phyloP scores from a whole-genome alignment of 177 flowering plant genomes.

The Tripterygium wilfordii region DNA sequence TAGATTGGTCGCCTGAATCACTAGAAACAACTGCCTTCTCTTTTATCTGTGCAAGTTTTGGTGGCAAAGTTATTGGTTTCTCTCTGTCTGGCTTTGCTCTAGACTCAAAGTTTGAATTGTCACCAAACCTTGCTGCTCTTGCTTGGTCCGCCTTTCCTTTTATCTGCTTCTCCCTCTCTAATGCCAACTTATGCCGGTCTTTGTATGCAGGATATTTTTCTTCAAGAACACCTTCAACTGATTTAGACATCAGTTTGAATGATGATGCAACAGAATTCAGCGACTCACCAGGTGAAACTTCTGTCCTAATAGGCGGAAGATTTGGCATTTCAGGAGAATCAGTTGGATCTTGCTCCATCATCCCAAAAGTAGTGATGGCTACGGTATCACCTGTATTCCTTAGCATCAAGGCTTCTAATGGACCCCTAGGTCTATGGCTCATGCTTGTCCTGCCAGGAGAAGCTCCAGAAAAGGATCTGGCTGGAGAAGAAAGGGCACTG shows the following conservation, averaged over 20 bases:
- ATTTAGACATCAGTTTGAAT: slow-evolving; percentile 87
- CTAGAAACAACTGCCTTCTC: slow-evolving; percentile 46
- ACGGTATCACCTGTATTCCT: slow-evolving; percentile 84
- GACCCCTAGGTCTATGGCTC: slow-evolving; percentile 63
- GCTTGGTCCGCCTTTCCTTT: slow-evolving; percentile 86
- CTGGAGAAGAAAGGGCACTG: slow-evolving; percentile 63
- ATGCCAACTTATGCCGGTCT: slow-evolving; percentile 87
- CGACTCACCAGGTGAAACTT: slow-evolving; percentile 44
- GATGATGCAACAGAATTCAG: slow-evolving; percentile 68
- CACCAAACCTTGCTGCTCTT: slow-evolving; percentile 73
- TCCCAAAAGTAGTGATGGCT: slow-evolving; percentile 86
- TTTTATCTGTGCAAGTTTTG: slow-evolving; percentile 68
- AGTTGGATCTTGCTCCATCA: slow-evolving; percentile 37
- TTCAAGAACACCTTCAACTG: slow-evolving; percentile 78
- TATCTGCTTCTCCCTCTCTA: slow-evolving; percentile 83
- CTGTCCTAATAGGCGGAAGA: slow-evolving; percentile 40
- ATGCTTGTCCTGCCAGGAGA: slow-evolving; percentile 68
- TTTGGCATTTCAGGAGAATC: slow-evolving; percentile 60
- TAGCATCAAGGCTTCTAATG: slow-evolving; percentile 80
- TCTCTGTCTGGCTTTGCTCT: slow-evolving; percentile 29
- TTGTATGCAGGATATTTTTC: slow-evolving; percentile 94
- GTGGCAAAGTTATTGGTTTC: slow-evolving; percentile 45
- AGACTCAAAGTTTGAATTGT: slow-evolving; percentile 25
- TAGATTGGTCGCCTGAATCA: slow-evolving; percentile 38
- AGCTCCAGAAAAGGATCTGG: slow-evolving; percentile 67